phyloP scores from a whole-genome alignment of 495 filamentous ascomycete species.

The Annulohypoxylon bovei region DNA sequence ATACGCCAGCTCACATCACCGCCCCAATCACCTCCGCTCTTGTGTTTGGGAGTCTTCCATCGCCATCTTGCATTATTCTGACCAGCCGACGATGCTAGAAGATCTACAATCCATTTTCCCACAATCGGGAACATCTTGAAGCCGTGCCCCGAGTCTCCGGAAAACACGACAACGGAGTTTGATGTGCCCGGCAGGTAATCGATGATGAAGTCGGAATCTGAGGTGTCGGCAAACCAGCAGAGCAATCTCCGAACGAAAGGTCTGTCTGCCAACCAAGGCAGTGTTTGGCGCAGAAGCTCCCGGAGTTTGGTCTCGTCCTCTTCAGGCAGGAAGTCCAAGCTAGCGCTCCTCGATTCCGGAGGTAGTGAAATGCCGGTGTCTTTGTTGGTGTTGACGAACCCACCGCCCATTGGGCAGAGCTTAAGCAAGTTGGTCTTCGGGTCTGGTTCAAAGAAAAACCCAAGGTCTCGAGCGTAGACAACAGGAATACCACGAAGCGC shows the following conservation, averaged over 20 bases:
- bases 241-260: slow-evolving; percentile 58
- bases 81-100: slow-evolving; percentile 46
- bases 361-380: slow-evolving; percentile 12
- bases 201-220: slow-evolving; percentile 63
- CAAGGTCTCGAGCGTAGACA: slow-evolving; percentile 61
- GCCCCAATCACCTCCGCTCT: slow-evolving; percentile 6
- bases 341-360: slow-evolving; percentile 39
- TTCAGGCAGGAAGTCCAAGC: slow-evolving; percentile 54
- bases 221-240: slow-evolving; percentile 66
- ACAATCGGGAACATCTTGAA: slow-evolving; percentile 66
- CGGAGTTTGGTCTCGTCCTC: slow-evolving; percentile 59
- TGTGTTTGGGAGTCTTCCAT: slow-evolving; percentile 50
- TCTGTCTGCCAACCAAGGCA: slow-evolving; percentile 58
- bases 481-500: slow-evolving; percentile 60
- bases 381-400: slow-evolving; percentile 58
- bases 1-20: slow-evolving; percentile 8
- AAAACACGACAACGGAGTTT: slow-evolving; percentile 53
- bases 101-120: slow-evolving; percentile 55
- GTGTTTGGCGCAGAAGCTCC: slow-evolving; percentile 55
- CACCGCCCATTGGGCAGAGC: slow-evolving; percentile 63
- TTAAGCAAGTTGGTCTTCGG: slow-evolving; percentile 61
- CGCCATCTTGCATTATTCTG: slow-evolving; percentile 55
- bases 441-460: slow-evolving; percentile 67
- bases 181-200: slow-evolving; percentile 59
- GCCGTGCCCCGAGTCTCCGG: slow-evolving; percentile 62